Conservation (phyloP, 2,329 filamentous ascomycete species). For the Teratosphaeria viscida region DNA sequence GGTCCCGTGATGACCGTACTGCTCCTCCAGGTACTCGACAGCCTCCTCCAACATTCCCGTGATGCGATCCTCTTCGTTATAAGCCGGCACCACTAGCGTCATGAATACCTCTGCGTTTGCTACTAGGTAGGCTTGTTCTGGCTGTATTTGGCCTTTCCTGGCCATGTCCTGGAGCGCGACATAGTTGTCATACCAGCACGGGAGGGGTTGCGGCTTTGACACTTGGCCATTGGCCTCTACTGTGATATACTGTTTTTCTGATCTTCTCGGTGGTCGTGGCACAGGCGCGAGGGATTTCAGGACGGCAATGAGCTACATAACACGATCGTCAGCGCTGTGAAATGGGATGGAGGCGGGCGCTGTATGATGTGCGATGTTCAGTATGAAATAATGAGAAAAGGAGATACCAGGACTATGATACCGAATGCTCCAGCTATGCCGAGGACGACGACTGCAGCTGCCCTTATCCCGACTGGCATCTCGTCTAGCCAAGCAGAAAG, state of each 20-base stretch:
- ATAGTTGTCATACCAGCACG: slow-evolving; percentile 81
- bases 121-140: slow-evolving; percentile 46
- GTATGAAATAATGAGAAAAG: slow-evolving; percentile 10
- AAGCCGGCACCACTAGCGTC: slow-evolving; percentile 87
- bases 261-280: slow-evolving; percentile 60
- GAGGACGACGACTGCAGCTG: slow-evolving; percentile 9
- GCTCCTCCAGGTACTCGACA: slow-evolving; percentile 68
- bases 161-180: slow-evolving; percentile 45
- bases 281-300: slow-evolving; percentile 69
- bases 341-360: background rate
- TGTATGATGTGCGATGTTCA: background rate
- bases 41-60: slow-evolving; percentile 82
- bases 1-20: slow-evolving; percentile 42
- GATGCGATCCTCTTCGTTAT: slow-evolving; percentile 82
- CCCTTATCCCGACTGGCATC: slow-evolving; percentile 16
- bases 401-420: slow-evolving; percentile 19
- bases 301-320: slow-evolving; percentile 25
- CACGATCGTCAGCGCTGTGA: background rate
- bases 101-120: slow-evolving; percentile 73
- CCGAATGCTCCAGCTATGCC: slow-evolving; percentile 12
- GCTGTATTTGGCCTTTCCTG: slow-evolving; percentile 20
- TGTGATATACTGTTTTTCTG: slow-evolving; percentile 79
- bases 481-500: slow-evolving; percentile 14
- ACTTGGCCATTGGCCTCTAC: slow-evolving; percentile 54
- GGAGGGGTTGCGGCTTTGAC: slow-evolving; percentile 48